Evolutionary conservation across 768 basidiomycete species (phyloP), one percentile per base, ranked within the genome.

Genomic region (Termitomyces sp.): DNA sequence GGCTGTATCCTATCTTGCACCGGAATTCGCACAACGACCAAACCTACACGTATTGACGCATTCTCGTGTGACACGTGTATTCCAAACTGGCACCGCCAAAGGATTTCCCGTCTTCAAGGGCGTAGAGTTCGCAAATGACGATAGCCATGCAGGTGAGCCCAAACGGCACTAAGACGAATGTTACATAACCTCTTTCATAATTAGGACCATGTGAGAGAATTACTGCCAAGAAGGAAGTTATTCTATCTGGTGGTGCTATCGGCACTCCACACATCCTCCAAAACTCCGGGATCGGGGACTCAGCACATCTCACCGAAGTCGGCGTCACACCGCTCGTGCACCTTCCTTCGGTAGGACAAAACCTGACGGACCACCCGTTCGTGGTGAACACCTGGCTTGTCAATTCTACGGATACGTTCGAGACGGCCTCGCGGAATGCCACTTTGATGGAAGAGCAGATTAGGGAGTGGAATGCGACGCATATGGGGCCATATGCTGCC

Each of bases 161-260:
- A 1, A 18, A 18, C 7, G 28, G n/a, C 28, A 44, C 7, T 12
- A 12, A 9, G 12, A 7, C 12, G 7, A n/a, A 32, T 18, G 12
- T 38, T 12, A 15, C 36, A 40, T 20, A 15, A 49, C 22, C 5
- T 22, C 7, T 39, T 40, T 7, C 28, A 36, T 18, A 32, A 32
- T 28, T 38, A 61, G 60, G 56, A 16, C 61, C 58, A 15, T 62
- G 56, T n/a, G 59, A 32, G 12, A 56, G 32, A 9, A 35, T 75
- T 18, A 68, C 60, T 3, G 75, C 75, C 13, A 65, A 38, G 16
- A 74, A 72, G 22, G 74, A 75, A 61, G 68, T 76, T n/a, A 71
- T 76, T 36, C 57, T 76, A 4, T 74, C 75, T 12, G 69, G 68
- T 13, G 75, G 75, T 2, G 68, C 70, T 24, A 62, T 74, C 32